Percentiles rank a stretch among this genome's conserved stretches.
Conservation (phyloP, 2,329 filamentous ascomycete genomes). For the Parafenestella ontariensis region DNA sequence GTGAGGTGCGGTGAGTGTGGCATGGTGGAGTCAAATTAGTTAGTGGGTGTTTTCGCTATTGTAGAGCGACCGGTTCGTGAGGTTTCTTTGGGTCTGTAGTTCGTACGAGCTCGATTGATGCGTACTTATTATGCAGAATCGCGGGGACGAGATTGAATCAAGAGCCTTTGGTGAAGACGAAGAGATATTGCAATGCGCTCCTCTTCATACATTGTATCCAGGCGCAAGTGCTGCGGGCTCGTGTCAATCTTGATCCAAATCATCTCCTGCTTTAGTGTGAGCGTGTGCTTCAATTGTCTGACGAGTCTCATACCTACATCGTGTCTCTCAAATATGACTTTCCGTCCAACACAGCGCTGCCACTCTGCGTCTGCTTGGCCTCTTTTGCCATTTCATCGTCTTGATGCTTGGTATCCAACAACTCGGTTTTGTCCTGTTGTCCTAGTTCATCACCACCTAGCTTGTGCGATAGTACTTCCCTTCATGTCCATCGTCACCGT, state of each 20-base stretch:
- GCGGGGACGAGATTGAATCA: not conserved
- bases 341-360: not conserved
- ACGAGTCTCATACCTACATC: not conserved
- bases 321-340: not conserved
- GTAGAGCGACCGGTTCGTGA: not conserved
- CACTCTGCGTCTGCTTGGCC: not conserved
- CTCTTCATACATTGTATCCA: not conserved
- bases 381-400: not conserved
- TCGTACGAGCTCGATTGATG: not conserved
- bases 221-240: not conserved
- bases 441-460: slow-evolving; percentile 11
- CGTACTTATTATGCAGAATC: not conserved
- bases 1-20: too few species aligned
- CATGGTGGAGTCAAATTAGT: too few species aligned
- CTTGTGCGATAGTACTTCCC: slow-evolving; percentile 48
- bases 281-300: not conserved
- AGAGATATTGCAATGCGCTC: not conserved
- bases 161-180: not conserved
- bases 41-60: not conserved
- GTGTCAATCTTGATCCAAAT: not conserved
- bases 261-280: not conserved
- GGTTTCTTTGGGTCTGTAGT: not conserved
- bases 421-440: not conserved
- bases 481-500: slow-evolving; percentile 35
- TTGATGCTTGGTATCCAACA: not conserved